Evolutionary conservation across 2,329 filamentous ascomycete genomes (phyloP).

Genomic region (Sordariomycetes sp.): DNA sequence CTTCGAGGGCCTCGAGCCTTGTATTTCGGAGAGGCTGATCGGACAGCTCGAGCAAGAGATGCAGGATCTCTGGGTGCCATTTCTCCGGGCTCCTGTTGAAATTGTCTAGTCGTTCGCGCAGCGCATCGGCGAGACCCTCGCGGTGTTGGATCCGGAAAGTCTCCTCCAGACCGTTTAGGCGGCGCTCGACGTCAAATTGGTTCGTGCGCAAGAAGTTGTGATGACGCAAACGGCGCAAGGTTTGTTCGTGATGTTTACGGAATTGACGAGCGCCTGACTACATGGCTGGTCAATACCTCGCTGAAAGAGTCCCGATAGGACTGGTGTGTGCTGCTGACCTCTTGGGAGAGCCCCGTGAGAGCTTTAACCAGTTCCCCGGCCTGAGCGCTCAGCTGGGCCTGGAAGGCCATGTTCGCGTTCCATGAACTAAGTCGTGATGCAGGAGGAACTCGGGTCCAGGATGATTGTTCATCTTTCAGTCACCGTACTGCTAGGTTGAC

Average conservation of each 20-base stretch:
- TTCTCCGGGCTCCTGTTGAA: conserved; percentile 39
- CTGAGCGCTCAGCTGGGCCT: conserved; percentile 48
- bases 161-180: conserved; percentile 64
- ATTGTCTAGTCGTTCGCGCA: conserved; percentile 45
- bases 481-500: background rate
- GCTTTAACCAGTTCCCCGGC: conserved; percentile 58
- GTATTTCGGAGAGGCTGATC: conserved; percentile 65
- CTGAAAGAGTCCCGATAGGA: background rate
- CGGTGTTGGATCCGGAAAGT: conserved; percentile 71
- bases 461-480: background rate
- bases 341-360: conserved; percentile 39
- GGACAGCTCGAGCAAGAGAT: conserved; percentile 68
- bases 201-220: conserved; percentile 54
- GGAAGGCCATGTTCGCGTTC: conserved; percentile 49
- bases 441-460: background rate
- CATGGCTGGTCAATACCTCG: background rate
- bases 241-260: conserved; percentile 30
- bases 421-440: background rate
- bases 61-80: conserved; percentile 69
- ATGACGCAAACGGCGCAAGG: conserved; percentile 35
- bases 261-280: conserved; percentile 15
- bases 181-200: conserved; percentile 57
- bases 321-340: conserved; percentile 25
- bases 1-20: conserved; percentile 47
- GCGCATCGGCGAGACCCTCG: conserved; percentile 64